A percentile compares a stretch with the other conserved stretches of the same genome.
phyloP scores from a whole-genome alignment of 192 early-diverging fungal genomes.

The Thamnidium elegans region DNA sequence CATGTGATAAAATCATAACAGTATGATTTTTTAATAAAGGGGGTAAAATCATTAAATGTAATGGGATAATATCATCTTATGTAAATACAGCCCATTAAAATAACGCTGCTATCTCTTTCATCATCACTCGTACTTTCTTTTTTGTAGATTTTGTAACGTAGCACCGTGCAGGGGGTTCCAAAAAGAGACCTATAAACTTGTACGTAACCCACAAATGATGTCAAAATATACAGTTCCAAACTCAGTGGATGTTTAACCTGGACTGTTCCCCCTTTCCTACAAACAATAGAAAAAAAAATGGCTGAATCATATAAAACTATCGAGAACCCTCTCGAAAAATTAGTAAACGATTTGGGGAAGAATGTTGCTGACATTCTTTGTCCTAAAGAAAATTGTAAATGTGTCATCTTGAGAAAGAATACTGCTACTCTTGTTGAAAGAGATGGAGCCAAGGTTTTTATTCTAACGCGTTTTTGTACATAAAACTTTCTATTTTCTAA shows the following conservation, averaged over 20 bases:
- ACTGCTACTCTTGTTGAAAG: constrained; percentile 44
- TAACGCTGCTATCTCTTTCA: too few species aligned
- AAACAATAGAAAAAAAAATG: neutral
- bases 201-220: neutral
- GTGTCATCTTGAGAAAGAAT: constrained; percentile 43
- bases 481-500: neutral
- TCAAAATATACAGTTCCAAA: neutral
- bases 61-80: too few species aligned
- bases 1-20: too few species aligned
- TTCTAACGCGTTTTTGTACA: neutral
- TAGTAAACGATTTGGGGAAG: constrained; percentile 9
- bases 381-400: constrained; percentile 46
- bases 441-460: constrained; percentile 43
- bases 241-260: neutral
- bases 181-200: too few species aligned
- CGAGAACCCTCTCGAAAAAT: constrained; percentile 3
- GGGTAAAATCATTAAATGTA: too few species aligned
- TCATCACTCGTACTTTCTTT: too few species aligned
- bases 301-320: constrained; percentile 8
- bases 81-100: too few species aligned
- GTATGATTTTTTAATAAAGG: too few species aligned
- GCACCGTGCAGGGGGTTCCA: too few species aligned
- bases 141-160: too few species aligned
- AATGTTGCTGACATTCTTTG: constrained; percentile 52
- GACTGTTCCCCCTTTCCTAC: neutral